Evolutionary conservation across 148 eudicot genomes (phyloP).

Genomic region (Oxyria digyna): DNA sequence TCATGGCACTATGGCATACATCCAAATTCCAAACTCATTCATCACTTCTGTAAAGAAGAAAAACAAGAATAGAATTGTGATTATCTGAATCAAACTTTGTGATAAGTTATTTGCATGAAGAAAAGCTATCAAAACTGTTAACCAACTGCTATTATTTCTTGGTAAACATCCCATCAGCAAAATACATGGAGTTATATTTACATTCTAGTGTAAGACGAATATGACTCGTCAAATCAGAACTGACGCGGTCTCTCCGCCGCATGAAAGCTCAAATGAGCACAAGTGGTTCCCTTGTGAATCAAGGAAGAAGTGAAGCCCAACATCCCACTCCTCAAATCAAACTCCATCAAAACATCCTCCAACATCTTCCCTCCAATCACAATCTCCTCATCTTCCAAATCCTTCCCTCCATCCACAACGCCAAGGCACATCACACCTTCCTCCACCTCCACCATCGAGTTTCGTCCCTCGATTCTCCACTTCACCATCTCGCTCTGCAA

Average conservation of each 20-base stretch:
- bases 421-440: conserved; percentile 4
- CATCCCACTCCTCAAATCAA: conserved; percentile 9
- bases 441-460: not conserved
- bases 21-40: not conserved
- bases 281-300: not conserved
- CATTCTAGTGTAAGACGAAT: too few species aligned
- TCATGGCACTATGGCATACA: not conserved
- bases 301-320: not conserved
- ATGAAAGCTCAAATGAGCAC: not conserved
- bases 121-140: not conserved
- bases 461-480: conserved; percentile 9
- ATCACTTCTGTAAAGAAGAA: not conserved
- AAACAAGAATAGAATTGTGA: not conserved
- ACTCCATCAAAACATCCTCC: conserved; percentile 6
- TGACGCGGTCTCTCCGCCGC: not conserved
- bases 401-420: not conserved
- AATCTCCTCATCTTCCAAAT: not conserved
- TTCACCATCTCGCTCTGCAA: conserved; percentile 11
- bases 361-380: not conserved
- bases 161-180: too few species aligned
- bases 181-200: too few species aligned
- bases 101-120: not conserved
- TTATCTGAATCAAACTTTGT: not conserved
- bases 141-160: not conserved
- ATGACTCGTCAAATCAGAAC: too few species aligned